A percentile compares a stretch with the other conserved stretches of the same genome.
These are phyloP conservation scores for Skeletonema grethae DNA, from an alignment of 108 stramenopile genomes.

Conservation along the genomic window DNA sequence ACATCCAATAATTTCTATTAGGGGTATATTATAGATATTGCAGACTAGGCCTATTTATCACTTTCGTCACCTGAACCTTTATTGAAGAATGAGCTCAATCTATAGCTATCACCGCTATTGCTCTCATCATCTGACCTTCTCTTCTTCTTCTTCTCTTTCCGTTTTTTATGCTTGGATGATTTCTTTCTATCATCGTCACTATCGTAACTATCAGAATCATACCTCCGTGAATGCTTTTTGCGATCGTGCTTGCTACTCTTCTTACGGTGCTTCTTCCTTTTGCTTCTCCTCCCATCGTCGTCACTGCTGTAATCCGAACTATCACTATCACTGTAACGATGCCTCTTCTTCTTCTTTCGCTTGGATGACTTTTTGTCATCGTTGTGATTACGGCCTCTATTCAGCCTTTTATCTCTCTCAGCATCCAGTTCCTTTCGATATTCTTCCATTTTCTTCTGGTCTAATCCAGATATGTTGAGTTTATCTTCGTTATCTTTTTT, in stretches of 20 bases:
- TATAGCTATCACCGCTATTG: constrained; percentile 66
- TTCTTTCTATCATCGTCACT: constrained; percentile 48
- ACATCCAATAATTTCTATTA: neutral
- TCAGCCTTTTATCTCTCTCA: constrained; percentile 78
- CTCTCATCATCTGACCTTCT: constrained; percentile 39
- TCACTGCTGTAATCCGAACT: constrained; percentile 32
- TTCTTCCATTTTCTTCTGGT: constrained; percentile 92
- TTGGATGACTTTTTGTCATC: constrained; percentile 45
- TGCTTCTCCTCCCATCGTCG: constrained; percentile 34
- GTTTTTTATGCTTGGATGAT: constrained; percentile 44
- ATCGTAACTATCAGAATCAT: constrained; percentile 40
- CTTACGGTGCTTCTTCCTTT: constrained; percentile 54
- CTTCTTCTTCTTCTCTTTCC: constrained; percentile 39
- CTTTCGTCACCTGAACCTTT: constrained; percentile 53
- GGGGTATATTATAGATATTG: neutral
- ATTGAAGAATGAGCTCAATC: constrained; percentile 72
- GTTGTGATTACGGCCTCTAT: constrained; percentile 68
- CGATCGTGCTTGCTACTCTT: constrained; percentile 38
- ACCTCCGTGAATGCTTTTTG: constrained; percentile 37
- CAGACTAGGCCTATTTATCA: constrained; percentile 26
- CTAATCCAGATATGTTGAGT: constrained; percentile 83
- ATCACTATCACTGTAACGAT: constrained; percentile 45
- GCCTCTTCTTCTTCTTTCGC: constrained; percentile 60
- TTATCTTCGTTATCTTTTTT: constrained; percentile 97
- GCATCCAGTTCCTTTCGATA: constrained; percentile 92